phyloP scores from a whole-genome alignment of 169 alveolate species.

The Plasmodium inui region DNA sequence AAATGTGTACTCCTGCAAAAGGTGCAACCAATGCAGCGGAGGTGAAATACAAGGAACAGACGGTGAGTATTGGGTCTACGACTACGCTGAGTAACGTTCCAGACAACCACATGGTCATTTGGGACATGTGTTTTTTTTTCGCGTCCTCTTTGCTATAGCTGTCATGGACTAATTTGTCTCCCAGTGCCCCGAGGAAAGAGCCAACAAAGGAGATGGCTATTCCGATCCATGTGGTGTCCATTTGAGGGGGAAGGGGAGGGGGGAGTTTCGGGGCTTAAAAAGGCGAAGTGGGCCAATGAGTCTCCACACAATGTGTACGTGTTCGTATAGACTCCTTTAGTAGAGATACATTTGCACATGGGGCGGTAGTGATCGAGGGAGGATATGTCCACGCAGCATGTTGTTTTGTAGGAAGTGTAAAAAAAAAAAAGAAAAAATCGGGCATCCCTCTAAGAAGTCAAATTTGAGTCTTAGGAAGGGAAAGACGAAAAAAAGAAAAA shows the following conservation, averaged over 20 bases:
- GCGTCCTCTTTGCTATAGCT: conserved; percentile 23
- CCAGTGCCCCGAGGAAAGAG: conserved; percentile 61
- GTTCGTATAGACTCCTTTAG: neutral
- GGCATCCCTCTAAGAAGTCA: neutral
- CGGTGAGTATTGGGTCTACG: conserved; percentile 27
- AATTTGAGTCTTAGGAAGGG: neutral
- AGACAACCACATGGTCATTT: conserved; percentile 23
- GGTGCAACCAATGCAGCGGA: conserved; percentile 72
- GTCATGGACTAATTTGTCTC: conserved; percentile 60
- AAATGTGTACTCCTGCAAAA: conserved; percentile 64
- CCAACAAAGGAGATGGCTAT: conserved; percentile 34
- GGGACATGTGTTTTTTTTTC: neutral
- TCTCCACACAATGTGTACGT: neutral
- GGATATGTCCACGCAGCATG: neutral
- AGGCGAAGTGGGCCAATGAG: neutral
- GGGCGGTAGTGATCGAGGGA: neutral
- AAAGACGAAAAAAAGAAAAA: too few relatives aligned
- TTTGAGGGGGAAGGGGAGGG: neutral
- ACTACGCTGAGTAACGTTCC: conserved; percentile 48
- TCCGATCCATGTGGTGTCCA: conserved; percentile 40
- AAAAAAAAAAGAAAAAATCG: neutral
- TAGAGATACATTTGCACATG: neutral
- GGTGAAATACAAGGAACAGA: conserved; percentile 46
- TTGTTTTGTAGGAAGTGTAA: neutral
- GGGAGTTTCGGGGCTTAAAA: neutral